A percentile compares a stretch with the other conserved stretches of the same genome.
phyloP scores from a whole-genome alignment of 2,329 filamentous ascomycete genomes.

The Ophiocordyceps camponoti-leonardi region DNA sequence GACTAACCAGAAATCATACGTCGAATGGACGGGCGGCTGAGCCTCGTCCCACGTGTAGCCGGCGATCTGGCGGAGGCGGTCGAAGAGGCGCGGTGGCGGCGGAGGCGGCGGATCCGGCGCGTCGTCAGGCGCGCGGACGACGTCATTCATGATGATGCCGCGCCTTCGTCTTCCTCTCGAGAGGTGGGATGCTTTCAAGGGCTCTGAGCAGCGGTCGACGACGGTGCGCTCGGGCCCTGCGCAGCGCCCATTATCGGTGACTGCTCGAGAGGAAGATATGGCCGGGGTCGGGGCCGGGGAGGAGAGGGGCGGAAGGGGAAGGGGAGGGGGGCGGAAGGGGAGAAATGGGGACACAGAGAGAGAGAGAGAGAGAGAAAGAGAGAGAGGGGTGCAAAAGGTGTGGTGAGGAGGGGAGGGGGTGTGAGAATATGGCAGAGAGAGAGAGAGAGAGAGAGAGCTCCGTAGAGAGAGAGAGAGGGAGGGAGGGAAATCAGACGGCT shows the following conservation, averaged over 20 bases:
- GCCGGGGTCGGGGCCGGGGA: too few species aligned
- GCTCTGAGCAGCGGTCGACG: slow-evolving; percentile 11
- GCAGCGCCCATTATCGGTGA: slow-evolving; percentile 16
- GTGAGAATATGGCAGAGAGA: too few species aligned
- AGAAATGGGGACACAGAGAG: neutral
- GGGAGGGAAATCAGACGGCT: too few species aligned
- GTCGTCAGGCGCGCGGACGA: slow-evolving; percentile 31
- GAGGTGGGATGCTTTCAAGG: slow-evolving; percentile 3
- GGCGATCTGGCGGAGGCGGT: slow-evolving; percentile 54
- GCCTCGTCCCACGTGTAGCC: slow-evolving; percentile 65
- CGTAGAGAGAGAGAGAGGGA: too few species aligned
- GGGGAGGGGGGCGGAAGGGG: too few species aligned
- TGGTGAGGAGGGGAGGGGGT: too few species aligned
- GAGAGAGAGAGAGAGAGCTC: too few species aligned
- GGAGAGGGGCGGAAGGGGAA: neutral
- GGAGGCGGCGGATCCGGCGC: slow-evolving; percentile 45
- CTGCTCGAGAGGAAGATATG: slow-evolving; percentile 1
- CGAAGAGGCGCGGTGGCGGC: slow-evolving; percentile 50
- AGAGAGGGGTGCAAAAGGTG: neutral
- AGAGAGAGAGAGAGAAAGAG: neutral
- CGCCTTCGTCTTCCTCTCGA: neutral
- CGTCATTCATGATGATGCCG: slow-evolving; percentile 30
- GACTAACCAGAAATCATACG: slow-evolving; percentile 72
- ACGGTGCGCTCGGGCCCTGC: slow-evolving; percentile 9
- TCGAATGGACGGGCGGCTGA: slow-evolving; percentile 38